Evolutionary conservation across 352 stramenopile genomes (phyloP), one percentile per base, ranked within the genome.

Genomic region (Phytophthora boehmeriae): DNA sequence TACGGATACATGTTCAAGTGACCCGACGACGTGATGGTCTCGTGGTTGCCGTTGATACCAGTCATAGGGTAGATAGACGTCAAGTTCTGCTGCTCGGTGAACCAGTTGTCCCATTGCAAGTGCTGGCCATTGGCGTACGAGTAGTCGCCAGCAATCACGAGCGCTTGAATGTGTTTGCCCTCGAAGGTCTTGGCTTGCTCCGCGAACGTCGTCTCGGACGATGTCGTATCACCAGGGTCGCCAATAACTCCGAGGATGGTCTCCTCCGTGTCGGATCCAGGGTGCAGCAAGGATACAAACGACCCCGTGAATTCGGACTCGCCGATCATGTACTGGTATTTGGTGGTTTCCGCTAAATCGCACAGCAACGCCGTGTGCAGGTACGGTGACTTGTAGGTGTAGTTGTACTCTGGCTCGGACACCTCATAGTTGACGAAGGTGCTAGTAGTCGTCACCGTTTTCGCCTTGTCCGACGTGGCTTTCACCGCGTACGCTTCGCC

Each of bases 91-190:
- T 84, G 77, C 55, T 90, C 51, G 9, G 53, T 59, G 50, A 84
- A 83, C 68, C 82, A 92, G 23, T 80, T 85, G 70, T 92, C 83
- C 83, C 83, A 92, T 67, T 83, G 75, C 43, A 64, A 34, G 62
- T 88, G 79, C 20, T 82, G 56, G 8, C 83, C 80, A 47, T 92
- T 86, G 19, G 78, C 78, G 63, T 92, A 92, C 51, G 80, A 71
- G 36, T 84, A 82, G 60, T 92, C 83, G 0, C 83, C 79, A 17
- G 60, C 76, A 36, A 88, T 76, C 4, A 92, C 44, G 16, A 90
- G 57, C 2, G 64, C 68, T 39, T 83, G 71, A 6, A 76, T 78
- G 39, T 62, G 51, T 22, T 78, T 73, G 32, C 65, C 69, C 34
- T 83, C 63, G 59, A 75, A 77, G 5, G 59, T 67, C 53, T 78